These are phyloP conservation scores for Raphanus hybrid DNA, from an alignment of 441 rosid genomes.

Conservation along the genomic window DNA sequence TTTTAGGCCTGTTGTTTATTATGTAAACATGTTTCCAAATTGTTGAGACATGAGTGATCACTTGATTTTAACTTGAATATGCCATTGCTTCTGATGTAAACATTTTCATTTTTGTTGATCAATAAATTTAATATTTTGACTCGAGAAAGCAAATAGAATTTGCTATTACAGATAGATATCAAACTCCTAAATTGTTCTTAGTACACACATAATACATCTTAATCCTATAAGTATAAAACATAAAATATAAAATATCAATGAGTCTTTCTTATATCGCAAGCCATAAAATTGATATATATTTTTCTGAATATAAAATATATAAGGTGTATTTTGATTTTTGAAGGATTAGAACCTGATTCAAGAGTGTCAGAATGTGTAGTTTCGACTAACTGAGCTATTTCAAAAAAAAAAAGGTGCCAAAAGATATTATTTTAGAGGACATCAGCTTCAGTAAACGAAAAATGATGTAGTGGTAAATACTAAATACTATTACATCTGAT, in stretches of 20 bases:
- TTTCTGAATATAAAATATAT: too few species aligned
- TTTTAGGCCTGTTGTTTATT: background rate
- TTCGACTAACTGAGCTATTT: too few species aligned
- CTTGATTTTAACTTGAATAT: background rate
- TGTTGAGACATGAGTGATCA: background rate
- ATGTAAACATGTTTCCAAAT: background rate
- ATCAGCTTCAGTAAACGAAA: background rate
- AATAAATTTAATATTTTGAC: background rate
- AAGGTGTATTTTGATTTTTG: too few species aligned
- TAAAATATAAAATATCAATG: background rate
- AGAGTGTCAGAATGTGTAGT: too few species aligned
- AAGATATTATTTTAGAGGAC: background rate
- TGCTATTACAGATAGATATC: background rate
- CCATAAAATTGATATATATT: too few species aligned
- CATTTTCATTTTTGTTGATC: background rate
- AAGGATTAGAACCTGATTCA: too few species aligned
- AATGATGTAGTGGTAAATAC: background rate
- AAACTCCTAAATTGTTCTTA: background rate
- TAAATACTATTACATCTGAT: background rate
- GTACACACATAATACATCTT: background rate
- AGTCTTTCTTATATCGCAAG: background rate
- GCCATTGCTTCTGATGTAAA: background rate
- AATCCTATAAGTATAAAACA: background rate
- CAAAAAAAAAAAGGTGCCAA: background rate
- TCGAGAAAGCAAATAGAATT: background rate